Base-by-base conservation (phyloP, 1,284 basidiomycete genomes). In the Pseudozyma tsukubaensis region DNA sequence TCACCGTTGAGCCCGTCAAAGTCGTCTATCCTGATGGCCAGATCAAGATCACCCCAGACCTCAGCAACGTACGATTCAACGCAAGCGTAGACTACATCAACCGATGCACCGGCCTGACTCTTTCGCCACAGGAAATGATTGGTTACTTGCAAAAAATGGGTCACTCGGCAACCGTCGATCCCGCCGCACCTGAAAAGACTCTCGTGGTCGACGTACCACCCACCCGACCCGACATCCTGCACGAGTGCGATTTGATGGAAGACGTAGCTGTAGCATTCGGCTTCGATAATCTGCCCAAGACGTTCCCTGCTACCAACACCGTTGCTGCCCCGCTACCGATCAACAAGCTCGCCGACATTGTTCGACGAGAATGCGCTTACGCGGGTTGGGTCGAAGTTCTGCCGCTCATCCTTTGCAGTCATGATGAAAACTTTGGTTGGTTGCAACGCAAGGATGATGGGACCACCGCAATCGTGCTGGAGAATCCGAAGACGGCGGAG, bases 221-320 rank as follows among this genome's bases (percentile, higher is more conserved):
- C 34, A 98, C 94, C 12, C 90, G 96, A 48, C 94, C 97, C 0
- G 96, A 99, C 83, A 97, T 99, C 74, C 87, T 99, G 64, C 97
- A 99, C 85, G 94, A 98, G 85, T 97, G 95, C 82, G 96, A 99
- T 85, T 89, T 99, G 80, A 93, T 99, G 91, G 96, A 99, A 84
- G 96, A 99, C 79, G 93, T 92, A 0, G 97, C 97, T 5, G 94
- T 99, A 72, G 96, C 94, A 0, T 97, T 95, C 83, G 97, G 97
- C 1, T 99, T 95, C 88, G 97, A 99, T 87, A 96, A 96, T 82
- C 88, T 99, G 47, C 93, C 94, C 2, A 89, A 92, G 77, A 91
- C 90, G 12, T 94, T 98, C 89, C 96, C 97, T 0, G 86, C 90
- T 2, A 97, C 94, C n/a, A 96, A 92, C 83, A 98, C 97, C 3